Conservation (phyloP, 2,329 filamentous ascomycete genomes). For the Aureobasidium vineae region DNA sequence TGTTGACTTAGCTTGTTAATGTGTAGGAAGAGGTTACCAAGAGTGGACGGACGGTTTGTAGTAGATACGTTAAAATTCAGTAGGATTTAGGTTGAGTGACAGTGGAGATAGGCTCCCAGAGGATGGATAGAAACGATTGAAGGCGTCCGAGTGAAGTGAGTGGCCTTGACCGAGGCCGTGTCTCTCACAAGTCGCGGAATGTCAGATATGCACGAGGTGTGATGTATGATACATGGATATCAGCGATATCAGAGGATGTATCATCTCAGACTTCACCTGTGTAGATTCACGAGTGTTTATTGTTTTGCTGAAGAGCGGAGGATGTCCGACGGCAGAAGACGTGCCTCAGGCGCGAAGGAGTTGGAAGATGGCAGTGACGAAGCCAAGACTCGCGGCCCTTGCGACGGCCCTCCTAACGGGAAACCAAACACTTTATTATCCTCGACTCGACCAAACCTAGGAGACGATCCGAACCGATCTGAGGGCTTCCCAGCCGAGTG, state of each 20-base stretch:
- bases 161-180: background rate
- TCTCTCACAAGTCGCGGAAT: background rate
- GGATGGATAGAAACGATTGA: background rate
- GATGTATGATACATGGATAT: background rate
- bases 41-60: background rate
- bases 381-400: constrained; percentile 3
- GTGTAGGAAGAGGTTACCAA: background rate
- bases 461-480: background rate
- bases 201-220: background rate
- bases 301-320: background rate
- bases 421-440: constrained; percentile 4
- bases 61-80: too few relatives aligned
- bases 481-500: constrained; percentile 4
- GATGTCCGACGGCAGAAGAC: background rate
- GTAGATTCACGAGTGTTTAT: background rate
- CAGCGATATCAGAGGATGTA: background rate
- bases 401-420: constrained; percentile 3
- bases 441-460: background rate
- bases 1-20: background rate
- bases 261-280: background rate
- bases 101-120: background rate
- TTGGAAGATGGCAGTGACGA: constrained; percentile 8
- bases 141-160: background rate
- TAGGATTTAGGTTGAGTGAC: background rate
- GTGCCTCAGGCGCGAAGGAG: constrained; percentile 1